These are phyloP conservation scores for Narthecium ossifragum DNA, from an alignment of 106 monocot species.

Conservation along the genomic window DNA sequence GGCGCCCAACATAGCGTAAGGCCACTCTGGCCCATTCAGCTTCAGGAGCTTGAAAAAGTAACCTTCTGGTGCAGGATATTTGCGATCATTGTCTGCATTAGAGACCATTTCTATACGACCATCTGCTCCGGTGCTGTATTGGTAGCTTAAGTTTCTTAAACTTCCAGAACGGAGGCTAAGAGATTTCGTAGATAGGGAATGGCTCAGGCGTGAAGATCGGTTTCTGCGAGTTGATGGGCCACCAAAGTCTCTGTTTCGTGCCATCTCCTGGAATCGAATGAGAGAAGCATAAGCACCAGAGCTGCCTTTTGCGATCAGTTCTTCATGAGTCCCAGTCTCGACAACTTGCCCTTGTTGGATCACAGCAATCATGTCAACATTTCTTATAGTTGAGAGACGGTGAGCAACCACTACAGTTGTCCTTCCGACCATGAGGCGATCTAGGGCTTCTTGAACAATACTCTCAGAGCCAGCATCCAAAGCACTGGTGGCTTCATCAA, in stretches of 20 bases:
- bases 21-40: slow-evolving; percentile 95
- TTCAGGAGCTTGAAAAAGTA: slow-evolving; percentile 93
- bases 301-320: slow-evolving; percentile 72
- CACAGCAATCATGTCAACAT: slow-evolving; percentile 87
- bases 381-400: slow-evolving; percentile 87
- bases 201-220: slow-evolving; percentile 76
- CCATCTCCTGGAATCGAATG: slow-evolving; percentile 91
- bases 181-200: slow-evolving; percentile 96
- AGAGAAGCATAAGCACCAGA: slow-evolving; percentile 75
- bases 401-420: slow-evolving; percentile 98
- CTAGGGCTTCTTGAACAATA: slow-evolving; percentile 94
- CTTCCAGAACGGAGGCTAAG: slow-evolving; percentile 85
- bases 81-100: slow-evolving; percentile 81
- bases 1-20: slow-evolving; percentile 79
- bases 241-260: slow-evolving; percentile 66
- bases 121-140: slow-evolving; percentile 93
- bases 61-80: slow-evolving; percentile 83
- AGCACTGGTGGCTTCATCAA: slow-evolving; percentile 97
- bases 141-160: slow-evolving; percentile 89
- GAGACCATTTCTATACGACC: slow-evolving; percentile 98
- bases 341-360: slow-evolving; percentile 97
- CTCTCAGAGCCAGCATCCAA: slow-evolving; percentile 91
- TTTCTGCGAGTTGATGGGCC: slow-evolving; percentile 57
- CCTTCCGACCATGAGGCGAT: slow-evolving; percentile 92
- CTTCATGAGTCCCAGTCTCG: slow-evolving; percentile 91